Evolutionary conservation across 148 eudicot species (phyloP).

Genomic region (Arctostaphylos glauca): DNA sequence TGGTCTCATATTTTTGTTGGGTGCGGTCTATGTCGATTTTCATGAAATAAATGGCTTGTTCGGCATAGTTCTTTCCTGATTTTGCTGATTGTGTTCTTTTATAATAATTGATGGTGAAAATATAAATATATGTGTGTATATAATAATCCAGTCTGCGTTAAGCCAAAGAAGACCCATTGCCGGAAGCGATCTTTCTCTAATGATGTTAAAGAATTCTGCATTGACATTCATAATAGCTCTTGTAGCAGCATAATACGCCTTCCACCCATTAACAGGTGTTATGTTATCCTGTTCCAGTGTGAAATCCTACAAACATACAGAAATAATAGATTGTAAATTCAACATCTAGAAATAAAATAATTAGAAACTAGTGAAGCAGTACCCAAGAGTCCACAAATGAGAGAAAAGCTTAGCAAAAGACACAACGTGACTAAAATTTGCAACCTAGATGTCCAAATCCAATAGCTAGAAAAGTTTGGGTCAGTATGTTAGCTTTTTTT

Average conservation of each 20-base stretch:
- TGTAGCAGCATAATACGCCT: conserved; percentile 98
- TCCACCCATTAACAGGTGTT: conserved; percentile 89
- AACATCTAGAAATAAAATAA: not conserved
- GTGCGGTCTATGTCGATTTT: too few species aligned
- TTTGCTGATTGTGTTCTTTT: too few species aligned
- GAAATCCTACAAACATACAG: conserved; percentile 62
- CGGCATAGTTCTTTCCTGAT: too few species aligned
- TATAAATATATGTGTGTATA: too few species aligned
- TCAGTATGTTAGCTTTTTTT: not conserved
- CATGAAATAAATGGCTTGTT: too few species aligned
- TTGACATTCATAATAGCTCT: conserved; percentile 81
- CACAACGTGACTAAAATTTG: not conserved
- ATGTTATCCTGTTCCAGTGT: conserved; percentile 78
- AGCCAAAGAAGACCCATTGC: conserved; percentile 92
- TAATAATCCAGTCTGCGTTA: conserved; percentile 85
- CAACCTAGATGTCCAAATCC: conserved; percentile 4
- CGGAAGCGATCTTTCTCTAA: conserved; percentile 73
- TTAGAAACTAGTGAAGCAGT: not conserved
- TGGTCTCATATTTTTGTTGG: too few species aligned
- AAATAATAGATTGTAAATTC: not conserved
- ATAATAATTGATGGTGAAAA: too few species aligned
- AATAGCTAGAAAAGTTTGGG: not conserved
- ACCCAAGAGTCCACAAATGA: not conserved
- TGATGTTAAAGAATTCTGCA: conserved; percentile 73
- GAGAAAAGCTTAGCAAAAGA: not conserved